Base-by-base conservation (phyloP, 2,329 filamentous ascomycete species). In the Orbilia brochopaga region DNA sequence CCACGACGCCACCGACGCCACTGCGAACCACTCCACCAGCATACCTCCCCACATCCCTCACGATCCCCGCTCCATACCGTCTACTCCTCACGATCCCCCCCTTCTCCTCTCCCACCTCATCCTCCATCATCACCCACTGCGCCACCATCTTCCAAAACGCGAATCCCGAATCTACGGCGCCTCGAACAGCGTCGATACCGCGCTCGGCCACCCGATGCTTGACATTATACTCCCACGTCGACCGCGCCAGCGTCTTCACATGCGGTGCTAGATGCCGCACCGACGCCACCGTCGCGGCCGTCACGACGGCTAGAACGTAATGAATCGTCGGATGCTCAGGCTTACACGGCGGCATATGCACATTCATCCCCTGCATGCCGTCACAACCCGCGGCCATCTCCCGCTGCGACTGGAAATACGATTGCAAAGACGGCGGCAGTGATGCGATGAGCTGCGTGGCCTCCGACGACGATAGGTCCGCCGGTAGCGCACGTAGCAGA, bases 201-300 rank as follows among this genome's bases (percentile, higher is more conserved):
- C 67, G 40, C 46, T 72, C 67, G 10, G 60, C 67, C 19, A 72
- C 55, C 15, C 60, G 15, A 40, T 72, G 56, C 56, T 44, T 65
- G 4, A 72, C 53, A 32, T 72, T 72, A 42, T 72, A 72, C 35
- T 72, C 67, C 67, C 67, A 72, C 1, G 55, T 72, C 51, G 60
- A 56, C 51, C 56, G 54, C 4, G 60, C 67, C 8, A 72, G 56
- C n/a, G 55, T 51, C 30, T 61, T 65, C 11, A 72, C 15, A 72
- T 72, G 67, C 5, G 67, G 67, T 27, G 67, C 64, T 13, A 72
- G 42, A 40, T 65, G 64, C 51, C 67, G 55, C 7, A 72, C 55
- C 1, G 67, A 72, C 10, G 60, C 55, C 7, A 72, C 60, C 11
- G 67, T 72, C 11, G 67, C 64, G 1, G 67, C 54, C 0, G 67